phyloP scores from a whole-genome alignment of 345 rosid genomes.

The Capsella bursapastoris region DNA sequence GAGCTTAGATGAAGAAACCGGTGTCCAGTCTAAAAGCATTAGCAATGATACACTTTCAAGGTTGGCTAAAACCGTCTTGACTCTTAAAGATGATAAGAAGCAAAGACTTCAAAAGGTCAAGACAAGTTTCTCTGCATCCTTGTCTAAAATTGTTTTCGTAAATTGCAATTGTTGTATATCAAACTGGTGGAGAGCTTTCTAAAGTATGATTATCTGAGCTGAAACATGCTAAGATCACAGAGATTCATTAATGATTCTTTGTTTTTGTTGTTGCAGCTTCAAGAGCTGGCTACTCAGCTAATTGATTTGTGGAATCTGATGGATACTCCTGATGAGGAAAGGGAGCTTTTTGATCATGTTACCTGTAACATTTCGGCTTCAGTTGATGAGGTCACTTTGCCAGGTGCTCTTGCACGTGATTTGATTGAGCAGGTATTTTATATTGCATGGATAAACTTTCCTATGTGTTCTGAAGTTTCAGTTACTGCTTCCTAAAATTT shows the following conservation, averaged over 20 bases:
- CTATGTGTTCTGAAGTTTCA: background rate
- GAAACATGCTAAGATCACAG: constrained; percentile 11
- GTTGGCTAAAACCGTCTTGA: constrained; percentile 81
- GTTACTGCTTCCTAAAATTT: constrained; percentile 36
- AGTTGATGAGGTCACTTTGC: constrained; percentile 83
- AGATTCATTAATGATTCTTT: background rate
- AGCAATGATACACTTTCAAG: constrained; percentile 91
- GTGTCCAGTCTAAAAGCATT: constrained; percentile 85
- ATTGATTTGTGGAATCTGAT: constrained; percentile 96
- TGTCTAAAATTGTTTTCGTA: background rate
- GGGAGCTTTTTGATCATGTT: constrained; percentile 81
- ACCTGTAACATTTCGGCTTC: constrained; percentile 85
- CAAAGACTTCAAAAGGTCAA: constrained; percentile 90
- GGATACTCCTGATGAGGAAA: constrained; percentile 94
- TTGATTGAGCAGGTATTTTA: constrained; percentile 82
- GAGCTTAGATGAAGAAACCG: constrained; percentile 81
- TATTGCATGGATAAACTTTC: constrained; percentile 6
- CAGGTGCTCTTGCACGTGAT: constrained; percentile 91
- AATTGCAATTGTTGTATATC: background rate
- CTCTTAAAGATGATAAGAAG: constrained; percentile 86
- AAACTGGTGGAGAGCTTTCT: background rate
- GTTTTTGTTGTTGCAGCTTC: constrained; percentile 61
- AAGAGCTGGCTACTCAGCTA: constrained; percentile 87
- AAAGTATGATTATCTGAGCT: background rate
- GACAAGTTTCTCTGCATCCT: background rate